These are phyloP conservation scores for Penicillium freii DNA, from an alignment of 2,329 filamentous ascomycete species.

Conservation along the genomic window DNA sequence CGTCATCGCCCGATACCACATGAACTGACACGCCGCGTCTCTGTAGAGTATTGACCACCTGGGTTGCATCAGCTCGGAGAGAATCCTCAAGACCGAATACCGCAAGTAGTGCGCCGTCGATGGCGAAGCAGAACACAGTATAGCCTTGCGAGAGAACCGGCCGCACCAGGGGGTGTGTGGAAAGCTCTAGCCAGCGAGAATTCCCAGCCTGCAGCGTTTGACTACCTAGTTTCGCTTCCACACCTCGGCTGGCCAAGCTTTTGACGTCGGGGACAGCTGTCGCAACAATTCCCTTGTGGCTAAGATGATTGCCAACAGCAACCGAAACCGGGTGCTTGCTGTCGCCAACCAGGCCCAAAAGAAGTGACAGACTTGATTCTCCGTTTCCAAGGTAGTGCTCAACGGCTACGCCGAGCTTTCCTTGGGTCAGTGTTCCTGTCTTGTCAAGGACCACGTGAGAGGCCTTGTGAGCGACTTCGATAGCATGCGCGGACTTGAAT, in stretches of 20 bases:
- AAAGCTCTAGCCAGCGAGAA: constrained; percentile 38
- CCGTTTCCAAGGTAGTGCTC: constrained; percentile 15
- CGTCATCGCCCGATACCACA: neutral
- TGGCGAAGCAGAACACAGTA: constrained; percentile 58
- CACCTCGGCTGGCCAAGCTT: constrained; percentile 32
- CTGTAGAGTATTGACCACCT: constrained; percentile 53
- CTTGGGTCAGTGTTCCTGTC: constrained; percentile 70
- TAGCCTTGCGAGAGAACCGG: constrained; percentile 43
- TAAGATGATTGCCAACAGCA: constrained; percentile 48
- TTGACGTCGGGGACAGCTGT: constrained; percentile 22
- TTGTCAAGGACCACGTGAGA: constrained; percentile 76
- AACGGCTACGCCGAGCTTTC: constrained; percentile 46
- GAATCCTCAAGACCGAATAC: constrained; percentile 52
- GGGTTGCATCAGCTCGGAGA: constrained; percentile 51
- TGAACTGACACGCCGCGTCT: constrained; percentile 47
- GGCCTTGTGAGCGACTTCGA: constrained; percentile 61
- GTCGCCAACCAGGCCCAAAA: constrained; percentile 44
- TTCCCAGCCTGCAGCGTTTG: constrained; percentile 29
- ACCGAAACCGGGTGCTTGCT: constrained; percentile 55
- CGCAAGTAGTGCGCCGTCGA: constrained; percentile 45
- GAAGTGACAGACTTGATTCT: constrained; percentile 20
- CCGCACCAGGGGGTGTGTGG: constrained; percentile 30
- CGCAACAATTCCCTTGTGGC: constrained; percentile 11
- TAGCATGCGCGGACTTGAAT: constrained; percentile 64
- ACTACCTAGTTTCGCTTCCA: constrained; percentile 22